A percentile compares a stretch with the other conserved stretches of the same genome.
Evolutionary conservation across 441 rosid genomes (phyloP).

Genomic region (Theobroma grandiflorum): DNA sequence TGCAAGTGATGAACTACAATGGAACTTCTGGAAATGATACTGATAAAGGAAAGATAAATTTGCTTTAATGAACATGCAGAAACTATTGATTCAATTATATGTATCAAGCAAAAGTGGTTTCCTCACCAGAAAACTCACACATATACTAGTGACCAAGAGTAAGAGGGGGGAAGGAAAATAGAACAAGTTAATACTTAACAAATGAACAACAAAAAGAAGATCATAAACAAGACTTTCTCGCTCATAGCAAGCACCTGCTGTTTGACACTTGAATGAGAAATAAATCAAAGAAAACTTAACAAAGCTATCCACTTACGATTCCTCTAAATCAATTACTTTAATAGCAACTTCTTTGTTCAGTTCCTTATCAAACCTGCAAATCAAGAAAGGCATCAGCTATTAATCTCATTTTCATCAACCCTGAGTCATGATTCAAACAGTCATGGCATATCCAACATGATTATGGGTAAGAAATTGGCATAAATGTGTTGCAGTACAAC

Average conservation of each 20-base stretch:
- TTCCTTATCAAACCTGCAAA: slow-evolving; percentile 91
- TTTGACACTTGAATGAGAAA: slow-evolving; percentile 24
- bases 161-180: not conserved
- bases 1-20: not conserved
- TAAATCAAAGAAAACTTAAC: slow-evolving; percentile 19
- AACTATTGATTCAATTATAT: not conserved
- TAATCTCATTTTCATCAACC: slow-evolving; percentile 23
- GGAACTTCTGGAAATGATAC: not conserved
- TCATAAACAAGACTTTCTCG: not conserved
- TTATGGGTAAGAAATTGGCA: not conserved
- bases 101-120: not conserved
- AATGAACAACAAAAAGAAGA: not conserved
- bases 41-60: not conserved
- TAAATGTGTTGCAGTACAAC: not conserved
- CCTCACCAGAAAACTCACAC: slow-evolving; percentile 2
- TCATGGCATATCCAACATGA: not conserved
- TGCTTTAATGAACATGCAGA: not conserved
- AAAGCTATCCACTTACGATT: slow-evolving; percentile 76
- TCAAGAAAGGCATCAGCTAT: slow-evolving; percentile 35
- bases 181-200: not conserved
- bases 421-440: not conserved
- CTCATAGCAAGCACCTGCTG: slow-evolving; percentile 5
- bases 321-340: slow-evolving; percentile 99
- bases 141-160: not conserved
- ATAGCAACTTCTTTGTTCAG: slow-evolving; percentile 98